A percentile compares a stretch with the other conserved stretches of the same genome.
Evolutionary conservation across 1,284 basidiomycete species (phyloP).

Genomic region (Ustilago hordei): DNA sequence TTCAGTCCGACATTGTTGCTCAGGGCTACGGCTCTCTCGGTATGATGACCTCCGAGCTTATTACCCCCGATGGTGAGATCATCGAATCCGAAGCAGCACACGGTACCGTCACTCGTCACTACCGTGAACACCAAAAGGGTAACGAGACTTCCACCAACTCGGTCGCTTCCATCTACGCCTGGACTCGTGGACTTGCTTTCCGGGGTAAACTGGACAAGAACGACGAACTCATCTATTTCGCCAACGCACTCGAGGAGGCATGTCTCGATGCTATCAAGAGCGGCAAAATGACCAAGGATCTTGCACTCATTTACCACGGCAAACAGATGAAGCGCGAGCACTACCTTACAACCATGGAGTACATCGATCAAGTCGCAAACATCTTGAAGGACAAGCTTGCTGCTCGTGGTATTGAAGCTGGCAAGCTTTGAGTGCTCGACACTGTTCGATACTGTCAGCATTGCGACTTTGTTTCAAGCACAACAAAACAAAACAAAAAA

Average conservation of each 20-base stretch:
- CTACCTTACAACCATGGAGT: conserved; percentile 68
- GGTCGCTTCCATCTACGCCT: conserved; percentile 97
- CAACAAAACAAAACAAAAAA: no score
- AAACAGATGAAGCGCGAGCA: conserved; percentile 73
- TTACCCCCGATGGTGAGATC: conserved; percentile 92
- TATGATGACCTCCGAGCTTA: conserved; percentile 97
- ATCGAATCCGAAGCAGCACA: conserved; percentile 79
- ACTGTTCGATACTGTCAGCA: neutral
- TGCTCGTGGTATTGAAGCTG: conserved; percentile 54
- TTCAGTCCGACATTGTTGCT: conserved; percentile 70
- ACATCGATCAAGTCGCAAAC: conserved; percentile 64
- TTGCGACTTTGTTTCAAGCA: no score
- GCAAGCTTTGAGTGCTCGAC: conserved; percentile 51
- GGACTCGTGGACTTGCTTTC: conserved; percentile 90
- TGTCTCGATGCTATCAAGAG: conserved; percentile 96
- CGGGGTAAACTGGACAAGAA: conserved; percentile 93
- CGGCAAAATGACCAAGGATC: conserved; percentile 89
- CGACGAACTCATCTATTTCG: conserved; percentile 80
- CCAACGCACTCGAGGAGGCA: conserved; percentile 82
- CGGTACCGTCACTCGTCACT: conserved; percentile 83
- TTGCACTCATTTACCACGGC: conserved; percentile 94
- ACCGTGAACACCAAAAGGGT: conserved; percentile 92
- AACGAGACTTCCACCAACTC: conserved; percentile 94
- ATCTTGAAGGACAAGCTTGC: conserved; percentile 56
- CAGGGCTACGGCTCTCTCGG: conserved; percentile 87